Evolutionary conservation across 2,329 filamentous ascomycete genomes (phyloP).

Genomic region (Ascochyta rabiei): DNA sequence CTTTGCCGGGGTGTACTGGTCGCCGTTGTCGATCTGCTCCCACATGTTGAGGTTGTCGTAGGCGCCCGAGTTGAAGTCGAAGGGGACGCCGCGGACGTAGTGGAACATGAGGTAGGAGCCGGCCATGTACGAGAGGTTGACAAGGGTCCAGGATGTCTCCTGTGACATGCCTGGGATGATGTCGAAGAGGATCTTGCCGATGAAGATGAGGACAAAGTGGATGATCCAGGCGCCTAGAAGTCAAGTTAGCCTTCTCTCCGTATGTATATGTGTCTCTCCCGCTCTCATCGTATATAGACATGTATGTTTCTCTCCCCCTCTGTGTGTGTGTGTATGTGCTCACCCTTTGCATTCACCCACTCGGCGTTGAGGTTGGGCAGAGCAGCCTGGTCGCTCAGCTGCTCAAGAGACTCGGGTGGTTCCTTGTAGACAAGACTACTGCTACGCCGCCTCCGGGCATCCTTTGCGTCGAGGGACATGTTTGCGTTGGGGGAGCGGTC

Average conservation of each 20-base stretch:
- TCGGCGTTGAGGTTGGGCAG: slow-evolving; percentile 96
- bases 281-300: too few species aligned
- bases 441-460: slow-evolving; percentile 85
- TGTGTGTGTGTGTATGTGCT: slow-evolving; percentile 37
- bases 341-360: slow-evolving; percentile 99
- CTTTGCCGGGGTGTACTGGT: slow-evolving; percentile 98
- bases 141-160: slow-evolving; percentile 97
- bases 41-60: slow-evolving; percentile 99
- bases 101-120: slow-evolving; percentile 99
- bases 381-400: slow-evolving; percentile 94
- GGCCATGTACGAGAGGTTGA: slow-evolving; percentile 99
- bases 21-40: slow-evolving; percentile 99
- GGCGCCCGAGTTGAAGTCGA: slow-evolving; percentile 97
- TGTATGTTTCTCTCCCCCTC: too few species aligned
- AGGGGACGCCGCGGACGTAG: slow-evolving; percentile 95
- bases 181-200: slow-evolving; percentile 95
- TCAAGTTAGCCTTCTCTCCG: not conserved
- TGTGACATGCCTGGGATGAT: slow-evolving; percentile 95
- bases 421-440: slow-evolving; percentile 99
- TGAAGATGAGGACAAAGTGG: slow-evolving; percentile 88
- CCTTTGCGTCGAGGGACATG: slow-evolving; percentile 55
- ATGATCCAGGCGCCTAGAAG: slow-evolving; percentile 91
- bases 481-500: slow-evolving; percentile 33
- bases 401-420: slow-evolving; percentile 93
- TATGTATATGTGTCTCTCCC: too few species aligned